Percentiles rank a stretch among this genome's conserved stretches.
Evolutionary conservation across 164 flowering plant species (phyloP).

Genomic region (Dillenia suffruticosa): DNA sequence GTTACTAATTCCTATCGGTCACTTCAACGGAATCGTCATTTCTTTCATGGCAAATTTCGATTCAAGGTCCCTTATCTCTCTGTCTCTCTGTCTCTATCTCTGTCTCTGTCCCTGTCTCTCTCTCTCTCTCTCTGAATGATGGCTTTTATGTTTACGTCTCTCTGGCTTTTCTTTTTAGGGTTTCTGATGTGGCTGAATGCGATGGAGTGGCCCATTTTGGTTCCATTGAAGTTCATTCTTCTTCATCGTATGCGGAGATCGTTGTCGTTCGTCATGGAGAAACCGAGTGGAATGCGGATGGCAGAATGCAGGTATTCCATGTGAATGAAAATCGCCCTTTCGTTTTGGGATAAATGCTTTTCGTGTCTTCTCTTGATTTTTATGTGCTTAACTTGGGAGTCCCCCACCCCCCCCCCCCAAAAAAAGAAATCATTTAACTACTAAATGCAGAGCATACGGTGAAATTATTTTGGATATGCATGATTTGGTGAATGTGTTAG

Average conservation of each 20-base stretch:
- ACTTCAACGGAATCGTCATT: constrained; percentile 2
- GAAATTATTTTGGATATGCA: no score
- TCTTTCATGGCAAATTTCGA: constrained; percentile 7
- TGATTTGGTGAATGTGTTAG: no score
- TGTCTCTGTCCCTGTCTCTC: no score
- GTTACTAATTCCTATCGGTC: not conserved
- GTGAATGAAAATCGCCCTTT: no score
- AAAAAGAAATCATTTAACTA: not conserved
- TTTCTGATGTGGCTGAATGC: no score
- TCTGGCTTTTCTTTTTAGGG: no score
- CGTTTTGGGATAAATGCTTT: no score
- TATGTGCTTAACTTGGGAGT: not conserved
- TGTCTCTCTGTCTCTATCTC: not conserved
- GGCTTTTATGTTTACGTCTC: no score
- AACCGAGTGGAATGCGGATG: constrained; percentile 75
- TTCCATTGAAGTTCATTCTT: no score
- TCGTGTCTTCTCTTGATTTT: not conserved
- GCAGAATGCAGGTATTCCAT: constrained; percentile 62
- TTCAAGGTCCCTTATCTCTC: constrained; percentile 17
- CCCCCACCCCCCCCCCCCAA: no score
- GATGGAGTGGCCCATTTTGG: no score
- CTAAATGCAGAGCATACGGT: not conserved
- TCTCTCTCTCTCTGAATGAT: no score
- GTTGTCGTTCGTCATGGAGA: constrained; percentile 90
- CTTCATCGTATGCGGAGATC: constrained; percentile 47